phyloP scores from a whole-genome alignment of 1,139 yeast species.

The Pichia sp. region DNA sequence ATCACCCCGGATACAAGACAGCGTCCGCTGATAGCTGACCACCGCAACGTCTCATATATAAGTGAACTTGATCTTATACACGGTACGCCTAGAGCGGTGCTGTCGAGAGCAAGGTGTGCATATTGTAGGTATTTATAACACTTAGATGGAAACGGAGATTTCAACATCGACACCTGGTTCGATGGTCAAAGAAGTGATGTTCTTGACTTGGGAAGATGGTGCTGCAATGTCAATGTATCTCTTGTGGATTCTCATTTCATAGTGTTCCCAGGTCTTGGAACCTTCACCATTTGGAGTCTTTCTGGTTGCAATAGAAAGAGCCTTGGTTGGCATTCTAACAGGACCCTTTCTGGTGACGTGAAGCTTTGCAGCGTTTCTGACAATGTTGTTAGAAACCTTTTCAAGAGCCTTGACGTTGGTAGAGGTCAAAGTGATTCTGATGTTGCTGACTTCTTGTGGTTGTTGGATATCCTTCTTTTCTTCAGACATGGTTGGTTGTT shows the following conservation, averaged over 20 bases:
- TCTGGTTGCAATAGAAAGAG: slow-evolving; percentile 98
- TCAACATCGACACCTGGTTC: slow-evolving; percentile 63
- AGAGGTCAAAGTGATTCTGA: slow-evolving; percentile 98
- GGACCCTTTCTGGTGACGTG: slow-evolving; percentile 94
- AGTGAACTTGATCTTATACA: slow-evolving; percentile 28
- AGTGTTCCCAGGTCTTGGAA: slow-evolving; percentile 99
- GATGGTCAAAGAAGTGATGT: slow-evolving; percentile 89
- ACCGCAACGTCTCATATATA: slow-evolving; percentile 50
- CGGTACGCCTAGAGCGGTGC: slow-evolving; percentile 57
- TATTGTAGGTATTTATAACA: too few species aligned
- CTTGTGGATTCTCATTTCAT: slow-evolving; percentile 99
- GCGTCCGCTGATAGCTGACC: slow-evolving; percentile 46
- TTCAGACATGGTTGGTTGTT: slow-evolving; percentile 44
- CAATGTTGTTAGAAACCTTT: slow-evolving; percentile 84
- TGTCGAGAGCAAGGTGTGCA: too few species aligned
- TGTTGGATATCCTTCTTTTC: slow-evolving; percentile 78
- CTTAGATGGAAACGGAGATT: slow-evolving; percentile 35
- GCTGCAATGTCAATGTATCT: slow-evolving; percentile 98
- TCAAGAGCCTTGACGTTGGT: slow-evolving; percentile 99
- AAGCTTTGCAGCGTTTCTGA: slow-evolving; percentile 79
- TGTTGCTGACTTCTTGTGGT: slow-evolving; percentile 87
- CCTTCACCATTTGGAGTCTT: slow-evolving; percentile 99
- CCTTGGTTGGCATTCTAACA: slow-evolving; percentile 99
- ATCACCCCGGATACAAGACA: too few species aligned
- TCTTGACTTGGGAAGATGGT: slow-evolving; percentile 89